A percentile compares a stretch with the other conserved stretches of the same genome.
Conservation (phyloP, 495 filamentous ascomycete species). For the Rusavskia elegans region DNA sequence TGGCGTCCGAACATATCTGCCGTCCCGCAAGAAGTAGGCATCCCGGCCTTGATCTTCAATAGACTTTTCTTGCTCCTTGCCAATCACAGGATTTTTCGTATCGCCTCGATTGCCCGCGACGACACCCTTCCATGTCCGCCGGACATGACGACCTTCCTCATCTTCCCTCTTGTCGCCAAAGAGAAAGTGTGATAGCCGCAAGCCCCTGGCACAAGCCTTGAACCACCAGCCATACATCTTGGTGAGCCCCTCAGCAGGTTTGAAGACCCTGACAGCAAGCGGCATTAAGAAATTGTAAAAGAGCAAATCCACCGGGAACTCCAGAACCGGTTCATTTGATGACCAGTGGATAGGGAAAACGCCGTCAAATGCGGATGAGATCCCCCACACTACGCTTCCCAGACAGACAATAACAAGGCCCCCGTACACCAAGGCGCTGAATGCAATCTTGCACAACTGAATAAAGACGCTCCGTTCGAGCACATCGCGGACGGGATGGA, state of each 20-base stretch:
- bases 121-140: conserved; percentile 36
- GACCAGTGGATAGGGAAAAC: conserved; percentile 88
- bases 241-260: conserved; percentile 69
- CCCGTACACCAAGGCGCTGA: conserved; percentile 91
- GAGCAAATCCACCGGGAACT: conserved; percentile 86
- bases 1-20: conserved; percentile 78
- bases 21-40: conserved; percentile 48
- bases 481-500: conserved; percentile 94
- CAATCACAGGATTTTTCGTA: conserved; percentile 28
- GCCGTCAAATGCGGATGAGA: conserved; percentile 44
- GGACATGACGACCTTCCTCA: conserved; percentile 58
- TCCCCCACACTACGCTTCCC: conserved; percentile 89
- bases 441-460: conserved; percentile 89
- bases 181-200: conserved; percentile 81
- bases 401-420: conserved; percentile 84
- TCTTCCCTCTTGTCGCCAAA: conserved; percentile 69
- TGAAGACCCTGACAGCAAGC: conserved; percentile 61
- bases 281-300: conserved; percentile 97
- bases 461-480: conserved; percentile 84
- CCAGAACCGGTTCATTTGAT: conserved; percentile 74
- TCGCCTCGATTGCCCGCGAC: conserved; percentile 33
- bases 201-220: conserved; percentile 58
- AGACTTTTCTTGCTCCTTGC: conserved; percentile 19
- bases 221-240: conserved; percentile 94
- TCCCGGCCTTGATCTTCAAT: conserved; percentile 22